These are phyloP conservation scores for Cyberlindnera saturnus DNA, from an alignment of 805 yeast species.

Conservation along the genomic window DNA sequence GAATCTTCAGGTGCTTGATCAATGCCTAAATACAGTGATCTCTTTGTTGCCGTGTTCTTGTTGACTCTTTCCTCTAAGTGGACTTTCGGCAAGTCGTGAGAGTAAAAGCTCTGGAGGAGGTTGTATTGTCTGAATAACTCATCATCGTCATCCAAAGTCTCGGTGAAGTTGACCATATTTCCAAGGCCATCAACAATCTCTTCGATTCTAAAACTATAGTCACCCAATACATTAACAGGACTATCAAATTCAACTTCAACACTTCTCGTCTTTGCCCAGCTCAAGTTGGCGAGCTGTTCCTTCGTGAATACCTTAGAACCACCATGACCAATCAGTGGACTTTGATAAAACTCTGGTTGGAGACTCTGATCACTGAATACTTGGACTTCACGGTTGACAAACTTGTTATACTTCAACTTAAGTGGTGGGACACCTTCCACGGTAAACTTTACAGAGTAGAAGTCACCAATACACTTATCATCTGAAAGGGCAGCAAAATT, in stretches of 20 bases:
- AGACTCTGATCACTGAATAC: slow-evolving; percentile 35
- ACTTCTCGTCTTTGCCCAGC: slow-evolving; percentile 36
- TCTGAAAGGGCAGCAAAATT: slow-evolving; percentile 25
- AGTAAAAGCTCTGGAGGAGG: slow-evolving; percentile 39
- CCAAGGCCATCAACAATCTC: slow-evolving; percentile 65
- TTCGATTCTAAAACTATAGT: slow-evolving; percentile 49
- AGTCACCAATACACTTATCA: slow-evolving; percentile 60
- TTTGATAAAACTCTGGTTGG: slow-evolving; percentile 45
- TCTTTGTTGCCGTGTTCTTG: slow-evolving; percentile 31
- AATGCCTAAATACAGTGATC: slow-evolving; percentile 28
- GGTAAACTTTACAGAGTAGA: slow-evolving; percentile 45
- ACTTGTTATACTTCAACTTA: slow-evolving; percentile 48
- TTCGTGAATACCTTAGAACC: slow-evolving; percentile 22
- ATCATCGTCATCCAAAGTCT: slow-evolving; percentile 23
- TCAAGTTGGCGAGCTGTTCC: slow-evolving; percentile 33
- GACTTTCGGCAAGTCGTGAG: slow-evolving; percentile 52
- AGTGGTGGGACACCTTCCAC: slow-evolving; percentile 79
- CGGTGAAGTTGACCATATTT: slow-evolving; percentile 40
- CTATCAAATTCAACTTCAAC: slow-evolving; percentile 40
- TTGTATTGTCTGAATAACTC: slow-evolving; percentile 26
- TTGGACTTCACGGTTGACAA: slow-evolving; percentile 31
- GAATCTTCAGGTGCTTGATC: slow-evolving; percentile 25
- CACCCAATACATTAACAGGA: slow-evolving; percentile 40
- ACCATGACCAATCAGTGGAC: slow-evolving; percentile 39
- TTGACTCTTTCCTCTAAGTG: slow-evolving; percentile 37